Evolutionary conservation across 1,139 yeast species (phyloP).

Genomic region (Kodamaea fungicola): DNA sequence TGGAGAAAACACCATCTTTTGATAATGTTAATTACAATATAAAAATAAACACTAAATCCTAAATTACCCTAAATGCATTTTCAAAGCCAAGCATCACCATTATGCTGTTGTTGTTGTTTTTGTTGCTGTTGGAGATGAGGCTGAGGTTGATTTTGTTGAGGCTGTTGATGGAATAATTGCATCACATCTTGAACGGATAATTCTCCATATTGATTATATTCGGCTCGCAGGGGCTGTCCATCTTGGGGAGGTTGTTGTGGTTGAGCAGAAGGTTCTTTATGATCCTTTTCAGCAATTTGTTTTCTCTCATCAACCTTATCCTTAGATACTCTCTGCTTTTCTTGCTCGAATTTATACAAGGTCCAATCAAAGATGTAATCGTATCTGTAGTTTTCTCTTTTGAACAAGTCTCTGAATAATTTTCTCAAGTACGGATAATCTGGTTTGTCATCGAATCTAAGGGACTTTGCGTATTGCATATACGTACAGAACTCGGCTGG

Average conservation of each 20-base stretch:
- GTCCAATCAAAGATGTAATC: constrained; percentile 99
- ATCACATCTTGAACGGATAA: not conserved
- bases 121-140: constrained; percentile 11
- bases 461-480: constrained; percentile 82
- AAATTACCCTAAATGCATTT: too few species aligned
- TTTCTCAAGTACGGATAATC: constrained; percentile 89
- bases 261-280: constrained; percentile 5
- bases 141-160: constrained; percentile 8
- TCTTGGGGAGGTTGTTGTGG: constrained; percentile 2
- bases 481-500: constrained; percentile 89
- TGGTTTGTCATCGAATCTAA: constrained; percentile 94
- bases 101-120: constrained; percentile 11
- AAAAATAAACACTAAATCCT: not conserved
- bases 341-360: constrained; percentile 70
- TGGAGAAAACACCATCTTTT: too few species aligned
- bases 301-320: constrained; percentile 26
- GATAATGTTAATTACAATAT: constrained; percentile 8
- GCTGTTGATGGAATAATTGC: constrained; percentile 1
- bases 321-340: constrained; percentile 56
- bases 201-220: constrained; percentile 3
- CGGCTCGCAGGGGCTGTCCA: constrained; percentile 5
- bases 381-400: constrained; percentile 85
- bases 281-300: constrained; percentile 3
- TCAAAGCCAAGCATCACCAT: constrained; percentile 8
- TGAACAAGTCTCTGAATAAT: constrained; percentile 83